Evolutionary conservation across 257 asterid species (phyloP), one percentile per base, ranked within the genome.

Genomic region (Nicotiana noctiflora): DNA sequence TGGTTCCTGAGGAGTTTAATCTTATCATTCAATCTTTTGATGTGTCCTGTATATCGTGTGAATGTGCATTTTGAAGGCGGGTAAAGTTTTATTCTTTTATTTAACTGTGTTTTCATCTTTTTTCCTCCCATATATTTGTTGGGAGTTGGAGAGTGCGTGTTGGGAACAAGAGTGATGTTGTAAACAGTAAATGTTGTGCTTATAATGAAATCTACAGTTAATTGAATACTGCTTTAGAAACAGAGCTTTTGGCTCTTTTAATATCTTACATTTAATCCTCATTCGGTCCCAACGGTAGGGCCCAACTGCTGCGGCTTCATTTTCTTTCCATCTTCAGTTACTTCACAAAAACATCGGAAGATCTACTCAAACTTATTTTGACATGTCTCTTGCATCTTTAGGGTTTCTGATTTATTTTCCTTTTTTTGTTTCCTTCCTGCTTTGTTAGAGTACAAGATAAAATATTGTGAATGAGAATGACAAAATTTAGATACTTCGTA

Each of bases 1-100:
- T 76, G 75, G 78, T 81, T 65, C 85, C 82, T 86, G 86, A 79
- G 84, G 67, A 57, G 17, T 81, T 82, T 75, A 61, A 65, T 80
- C 83, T 53, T 49, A 18, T 77, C 70, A 65, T 65, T 65, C 44
- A 65, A 32, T 32, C 52, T 65, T 49, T 49, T 63, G 53, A 21
- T 51, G 60, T 49, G 77, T 29, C 61, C 8, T 79, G 82, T 79
- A 79, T 70, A 79, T 79, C 31, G 64, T 79, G 82, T 79, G 77
- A 79, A 79, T 79, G n/a, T 11, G 77, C 65, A 49, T 79, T 63
- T 79, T 79, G 77, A 64, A 37, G 77, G 82, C 27, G 76, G 40
- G 25, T 29, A 63, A 79, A 63, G 82, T 79, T 77, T 52, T 64
- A 64, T 79, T 79, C 82, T 79, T 79, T 70, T 55, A 79, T 79